These are phyloP conservation scores for Rutstroemia sp. DNA, from an alignment of 2,329 filamentous ascomycete species.

Conservation along the genomic window DNA sequence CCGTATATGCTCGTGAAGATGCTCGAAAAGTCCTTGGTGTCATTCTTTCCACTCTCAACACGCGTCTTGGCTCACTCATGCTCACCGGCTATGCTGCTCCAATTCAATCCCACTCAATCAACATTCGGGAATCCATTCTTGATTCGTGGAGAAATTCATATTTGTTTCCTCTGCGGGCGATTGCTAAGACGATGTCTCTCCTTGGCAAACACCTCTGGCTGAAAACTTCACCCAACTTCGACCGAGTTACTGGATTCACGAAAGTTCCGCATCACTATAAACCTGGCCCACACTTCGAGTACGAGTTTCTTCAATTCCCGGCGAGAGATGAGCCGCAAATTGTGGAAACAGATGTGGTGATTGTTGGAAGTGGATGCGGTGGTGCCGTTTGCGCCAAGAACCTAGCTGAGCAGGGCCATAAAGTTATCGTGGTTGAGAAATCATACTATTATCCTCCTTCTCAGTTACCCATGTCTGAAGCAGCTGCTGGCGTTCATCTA, in stretches of 20 bases:
- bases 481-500: conserved; percentile 52
- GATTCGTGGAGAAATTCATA: conserved; percentile 54
- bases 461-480: conserved; percentile 67
- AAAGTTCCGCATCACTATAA: conserved; percentile 39
- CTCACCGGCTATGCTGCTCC: conserved; percentile 61
- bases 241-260: conserved; percentile 49
- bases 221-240: conserved; percentile 47
- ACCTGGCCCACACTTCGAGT: conserved; percentile 31
- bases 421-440: conserved; percentile 77
- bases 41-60: conserved; percentile 38
- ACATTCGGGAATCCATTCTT: conserved; percentile 54
- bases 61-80: conserved; percentile 53
- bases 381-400: conserved; percentile 77
- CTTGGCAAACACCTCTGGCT: conserved; percentile 39
- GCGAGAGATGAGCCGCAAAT: conserved; percentile 38
- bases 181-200: conserved; percentile 48
- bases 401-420: conserved; percentile 66
- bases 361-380: conserved; percentile 83
- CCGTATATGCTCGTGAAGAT: conserved; percentile 22
- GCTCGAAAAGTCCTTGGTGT: conserved; percentile 22
- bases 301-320: conserved; percentile 26
- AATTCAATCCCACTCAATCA: conserved; percentile 51
- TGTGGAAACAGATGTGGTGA: conserved; percentile 72
- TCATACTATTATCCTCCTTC: conserved; percentile 66
- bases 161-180: conserved; percentile 43